Evolutionary conservation across 164 flowering plant genomes (phyloP).

Genomic region (Vitis vinifera): ASM3070453v1 NC_081812.1:23150501-23151000

Average conservation of each 20-base stretch:
- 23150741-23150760: slow-evolving; percentile 70
- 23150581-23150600: slow-evolving; percentile 94
- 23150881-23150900: background rate
- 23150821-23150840: slow-evolving; percentile 98
- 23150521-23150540: slow-evolving; percentile 98
- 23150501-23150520: slow-evolving; percentile 97
- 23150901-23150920: background rate
- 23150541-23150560: slow-evolving; percentile 83
- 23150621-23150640: slow-evolving; percentile 98
- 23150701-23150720: slow-evolving; percentile 96
- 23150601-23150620: slow-evolving; percentile 96
- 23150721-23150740: slow-evolving; percentile 75
- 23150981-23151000: slow-evolving; percentile 96
- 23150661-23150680: slow-evolving; percentile 94
- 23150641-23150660: slow-evolving; percentile 99
- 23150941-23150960: slow-evolving; percentile 96
- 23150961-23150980: slow-evolving; percentile 99
- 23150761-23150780: slow-evolving; percentile 96
- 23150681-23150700: slow-evolving; percentile 96
- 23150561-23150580: slow-evolving; percentile 96
- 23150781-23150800: slow-evolving; percentile 87
- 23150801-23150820: slow-evolving; percentile 97
- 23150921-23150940: slow-evolving; percentile 65
- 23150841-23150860: slow-evolving; percentile 29
- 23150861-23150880: background rate